phyloP scores from a whole-genome alignment of 2,329 filamentous ascomycete species.

The Monilinia aucupariae region DNA sequence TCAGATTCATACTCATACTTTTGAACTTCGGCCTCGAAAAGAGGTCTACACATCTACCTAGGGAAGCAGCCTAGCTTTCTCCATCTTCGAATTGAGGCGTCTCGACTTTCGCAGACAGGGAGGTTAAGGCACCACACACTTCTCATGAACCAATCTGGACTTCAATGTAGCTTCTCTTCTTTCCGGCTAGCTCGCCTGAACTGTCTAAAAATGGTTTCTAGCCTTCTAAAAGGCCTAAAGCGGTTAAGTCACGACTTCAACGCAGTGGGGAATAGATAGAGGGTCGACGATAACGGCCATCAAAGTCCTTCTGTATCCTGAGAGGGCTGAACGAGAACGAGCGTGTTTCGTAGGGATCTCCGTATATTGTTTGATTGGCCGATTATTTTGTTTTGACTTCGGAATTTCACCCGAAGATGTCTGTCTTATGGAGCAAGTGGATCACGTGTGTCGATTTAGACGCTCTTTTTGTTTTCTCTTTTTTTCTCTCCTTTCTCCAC shows the following conservation, averaged over 20 bases:
- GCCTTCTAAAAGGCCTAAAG: background rate
- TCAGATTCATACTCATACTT: background rate
- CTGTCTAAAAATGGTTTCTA: background rate
- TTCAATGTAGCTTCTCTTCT: background rate
- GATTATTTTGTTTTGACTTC: background rate
- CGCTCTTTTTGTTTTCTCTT: background rate
- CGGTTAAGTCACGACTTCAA: background rate
- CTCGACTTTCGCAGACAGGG: background rate
- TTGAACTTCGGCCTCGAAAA: conserved; percentile 5
- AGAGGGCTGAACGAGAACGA: conserved; percentile 1
- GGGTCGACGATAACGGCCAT: background rate
- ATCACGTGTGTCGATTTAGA: background rate
- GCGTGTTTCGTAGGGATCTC: background rate
- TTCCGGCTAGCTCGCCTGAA: background rate
- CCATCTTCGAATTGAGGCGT: background rate
- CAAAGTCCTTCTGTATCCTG: background rate
- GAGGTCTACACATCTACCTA: background rate
- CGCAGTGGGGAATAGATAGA: background rate
- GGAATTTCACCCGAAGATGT: conserved; percentile 1
- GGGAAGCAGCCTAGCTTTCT: conserved; percentile 8
- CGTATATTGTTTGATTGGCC: background rate
- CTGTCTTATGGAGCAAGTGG: background rate
- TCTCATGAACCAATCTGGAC: background rate
- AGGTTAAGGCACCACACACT: background rate
- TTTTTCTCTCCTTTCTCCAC: background rate